Percentiles rank a stretch among this genome's conserved stretches.
phyloP scores from a whole-genome alignment of 192 early-diverging fungal genomes.

The Phycomyces blakesleeanus region DNA sequence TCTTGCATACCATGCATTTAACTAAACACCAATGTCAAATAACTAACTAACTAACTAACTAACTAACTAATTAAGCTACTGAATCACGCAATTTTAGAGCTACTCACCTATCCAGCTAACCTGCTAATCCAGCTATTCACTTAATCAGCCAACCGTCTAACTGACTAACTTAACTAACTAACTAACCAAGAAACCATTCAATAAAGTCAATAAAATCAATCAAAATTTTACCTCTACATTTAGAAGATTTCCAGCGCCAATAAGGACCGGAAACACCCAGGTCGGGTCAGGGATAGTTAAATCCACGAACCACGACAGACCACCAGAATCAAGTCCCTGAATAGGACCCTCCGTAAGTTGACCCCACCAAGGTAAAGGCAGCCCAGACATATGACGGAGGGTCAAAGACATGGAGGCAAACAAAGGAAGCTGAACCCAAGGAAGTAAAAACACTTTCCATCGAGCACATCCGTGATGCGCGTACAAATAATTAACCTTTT shows the following conservation, averaged over 20 bases:
- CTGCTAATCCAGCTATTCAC: too few relatives aligned
- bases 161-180: too few relatives aligned
- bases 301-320: constrained; percentile 63
- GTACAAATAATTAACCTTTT: constrained; percentile 56
- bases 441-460: constrained; percentile 56
- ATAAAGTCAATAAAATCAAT: neutral
- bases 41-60: too few relatives aligned
- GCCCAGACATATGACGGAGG: constrained; percentile 60
- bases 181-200: neutral
- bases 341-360: constrained; percentile 31
- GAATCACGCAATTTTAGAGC: too few relatives aligned
- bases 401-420: constrained; percentile 67
- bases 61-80: too few relatives aligned
- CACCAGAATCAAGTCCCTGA: constrained; percentile 53
- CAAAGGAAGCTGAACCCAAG: constrained; percentile 74
- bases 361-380: constrained; percentile 50
- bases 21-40: constrained; percentile 18
- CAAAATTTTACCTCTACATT: constrained; percentile 63
- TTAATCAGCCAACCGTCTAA: too few relatives aligned
- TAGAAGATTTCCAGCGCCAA: constrained; percentile 58
- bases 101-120: too few relatives aligned
- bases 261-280: constrained; percentile 60
- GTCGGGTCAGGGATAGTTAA: constrained; percentile 61
- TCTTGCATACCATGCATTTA: constrained; percentile 41
- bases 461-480: constrained; percentile 55